Percentiles rank a stretch among this genome's conserved stretches.
Conservation (phyloP, 2,329 filamentous ascomycete genomes). For the Amauroascus verrucosus region DNA sequence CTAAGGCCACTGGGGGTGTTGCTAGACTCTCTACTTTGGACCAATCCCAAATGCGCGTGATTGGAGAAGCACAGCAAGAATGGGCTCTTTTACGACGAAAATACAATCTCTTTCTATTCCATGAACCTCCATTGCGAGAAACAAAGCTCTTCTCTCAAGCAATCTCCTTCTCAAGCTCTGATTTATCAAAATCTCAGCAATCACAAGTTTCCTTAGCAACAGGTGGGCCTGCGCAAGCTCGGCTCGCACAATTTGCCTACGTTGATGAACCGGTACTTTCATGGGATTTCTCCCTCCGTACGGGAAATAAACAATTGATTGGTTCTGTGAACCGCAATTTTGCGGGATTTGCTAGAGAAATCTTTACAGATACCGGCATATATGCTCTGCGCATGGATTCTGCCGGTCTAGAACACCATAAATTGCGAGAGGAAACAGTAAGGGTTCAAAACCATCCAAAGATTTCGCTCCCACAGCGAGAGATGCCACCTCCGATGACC, state of each 20-base stretch:
- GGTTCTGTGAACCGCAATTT: conserved; percentile 57
- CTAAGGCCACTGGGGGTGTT: conserved; percentile 32
- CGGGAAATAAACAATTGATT: conserved; percentile 42
- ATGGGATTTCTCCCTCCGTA: conserved; percentile 53
- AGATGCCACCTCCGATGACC: conserved; percentile 45
- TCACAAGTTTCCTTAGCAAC: conserved; percentile 29
- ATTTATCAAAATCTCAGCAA: conserved; percentile 42
- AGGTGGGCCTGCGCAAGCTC: conserved; percentile 24
- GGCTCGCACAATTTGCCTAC: conserved; percentile 51
- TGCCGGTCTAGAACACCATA: conserved; percentile 36
- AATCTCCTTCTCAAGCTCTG: conserved; percentile 36
- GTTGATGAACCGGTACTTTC: conserved; percentile 54
- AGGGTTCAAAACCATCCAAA: conserved; percentile 27
- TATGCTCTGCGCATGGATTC: conserved; percentile 57
- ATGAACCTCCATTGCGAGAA: conserved; percentile 33
- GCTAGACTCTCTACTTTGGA: conserved; percentile 45
- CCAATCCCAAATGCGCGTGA: conserved; percentile 50
- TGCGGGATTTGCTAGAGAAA: conserved; percentile 50
- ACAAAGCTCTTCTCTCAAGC: conserved; percentile 31
- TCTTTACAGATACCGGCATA: conserved; percentile 57
- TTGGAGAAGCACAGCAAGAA: conserved; percentile 54
- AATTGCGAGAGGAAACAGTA: conserved; percentile 28
- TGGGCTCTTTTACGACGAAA: conserved; percentile 54
- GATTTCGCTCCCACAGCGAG: conserved; percentile 14
- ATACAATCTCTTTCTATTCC: conserved; percentile 54